Base-by-base conservation (phyloP, 306 rosid species). In the Quercus rubra region DNA sequence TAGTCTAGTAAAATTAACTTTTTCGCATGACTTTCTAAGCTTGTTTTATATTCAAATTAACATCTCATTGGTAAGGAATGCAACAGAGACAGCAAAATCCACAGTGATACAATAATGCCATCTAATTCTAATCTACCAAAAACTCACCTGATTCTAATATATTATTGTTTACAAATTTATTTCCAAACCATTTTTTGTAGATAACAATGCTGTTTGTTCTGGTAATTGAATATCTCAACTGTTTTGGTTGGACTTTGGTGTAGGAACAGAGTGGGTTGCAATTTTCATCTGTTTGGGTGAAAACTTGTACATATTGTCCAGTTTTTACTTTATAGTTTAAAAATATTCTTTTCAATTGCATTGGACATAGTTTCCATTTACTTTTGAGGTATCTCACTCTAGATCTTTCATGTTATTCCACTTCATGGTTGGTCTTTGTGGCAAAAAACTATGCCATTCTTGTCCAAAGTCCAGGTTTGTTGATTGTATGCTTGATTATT, bases 81-180 rank as follows among this genome's bases (percentile, higher is more conserved):
- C 98, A 94, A 77, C 97, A 92, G 84, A 88, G 97, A 78, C 98
- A 89, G 80, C 97, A 92, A 84, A 94, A 92, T 83, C 97, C 84
- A 78, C 92, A 89, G 77, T 90, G 78, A 88, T 79, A 11, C 73
- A n/a, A 4, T 33, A 18, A 33, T 33, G n/a, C 20, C 43, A 38
- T 33, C 43, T 28, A 10, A 6, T 67, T 15, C 43, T 15, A 30
- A 38, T 38, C 0, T 38, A 30, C 54, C 54, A 49, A 49, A 49
- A 49, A 49, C 4, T n/a, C 10, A n/a, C 35, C 43, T 28, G 46
- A 6, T 67, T 28, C 43, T 15, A 14, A 15, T 33, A 67, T n/a
- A 30, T 3, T n/a, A 31, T 18, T 15, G 13, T 31, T 35, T 67
- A 28, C 5, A 0, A 67, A 30, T 67, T 30, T 67, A 17, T 67